These are phyloP conservation scores for Euphorbia peplus DNA, from an alignment of 345 rosid species.

Conservation along the genomic window DNA sequence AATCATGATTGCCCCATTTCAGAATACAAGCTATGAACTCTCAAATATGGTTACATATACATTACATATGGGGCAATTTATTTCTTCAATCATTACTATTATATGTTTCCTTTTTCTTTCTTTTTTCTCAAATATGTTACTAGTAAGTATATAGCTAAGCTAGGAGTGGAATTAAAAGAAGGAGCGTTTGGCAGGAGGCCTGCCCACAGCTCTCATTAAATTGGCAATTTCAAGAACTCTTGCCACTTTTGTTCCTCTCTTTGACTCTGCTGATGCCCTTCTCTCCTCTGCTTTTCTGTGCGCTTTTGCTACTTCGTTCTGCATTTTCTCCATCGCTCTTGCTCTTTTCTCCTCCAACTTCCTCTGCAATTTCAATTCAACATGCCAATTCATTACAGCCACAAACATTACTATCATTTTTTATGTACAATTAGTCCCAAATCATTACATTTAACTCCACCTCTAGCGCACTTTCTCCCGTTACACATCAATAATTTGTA, in stretches of 20 bases:
- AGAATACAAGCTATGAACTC: conserved; percentile 3
- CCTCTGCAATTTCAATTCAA: conserved; percentile 45
- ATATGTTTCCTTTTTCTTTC: too few relatives aligned
- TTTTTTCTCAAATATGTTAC: too few relatives aligned
- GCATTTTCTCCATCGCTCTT: conserved; percentile 82
- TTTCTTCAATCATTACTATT: not conserved
- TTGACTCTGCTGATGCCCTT: conserved; percentile 81
- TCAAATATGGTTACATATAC: not conserved
- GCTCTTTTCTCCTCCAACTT: conserved; percentile 90
- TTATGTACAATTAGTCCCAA: too few relatives aligned
- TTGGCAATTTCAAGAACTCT: conserved; percentile 69
- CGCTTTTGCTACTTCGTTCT: conserved; percentile 78
- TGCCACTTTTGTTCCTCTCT: conserved; percentile 75
- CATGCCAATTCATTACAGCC: too few relatives aligned
- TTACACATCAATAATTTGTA: too few relatives aligned
- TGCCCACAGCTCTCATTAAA: conserved; percentile 89
- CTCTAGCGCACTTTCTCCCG: too few relatives aligned
- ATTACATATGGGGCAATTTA: conserved; percentile 8
- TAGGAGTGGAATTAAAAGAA: conserved; percentile 61
- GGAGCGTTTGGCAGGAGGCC: conserved; percentile 80
- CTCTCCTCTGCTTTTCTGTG: conserved; percentile 87
- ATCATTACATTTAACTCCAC: too few relatives aligned
- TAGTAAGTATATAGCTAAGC: too few relatives aligned
- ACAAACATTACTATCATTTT: too few relatives aligned
- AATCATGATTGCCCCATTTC: conserved; percentile 14